phyloP scores from a whole-genome alignment of 768 basidiomycete species.

The Dioszegia crocea region DNA sequence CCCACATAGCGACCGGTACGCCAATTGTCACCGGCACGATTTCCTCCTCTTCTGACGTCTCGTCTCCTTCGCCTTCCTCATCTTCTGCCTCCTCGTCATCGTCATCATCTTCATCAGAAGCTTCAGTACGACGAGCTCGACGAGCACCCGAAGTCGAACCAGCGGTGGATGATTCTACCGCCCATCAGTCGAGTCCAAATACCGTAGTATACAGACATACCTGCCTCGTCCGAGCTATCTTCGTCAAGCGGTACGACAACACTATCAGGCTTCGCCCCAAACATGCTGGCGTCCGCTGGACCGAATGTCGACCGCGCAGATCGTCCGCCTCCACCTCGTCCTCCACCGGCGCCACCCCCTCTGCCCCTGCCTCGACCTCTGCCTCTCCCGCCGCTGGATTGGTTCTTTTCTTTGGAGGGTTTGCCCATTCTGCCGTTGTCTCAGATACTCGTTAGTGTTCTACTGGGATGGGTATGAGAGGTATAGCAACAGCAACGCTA shows the following conservation, averaged over 20 bases:
- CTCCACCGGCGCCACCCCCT: constrained; percentile 21
- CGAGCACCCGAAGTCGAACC: background rate
- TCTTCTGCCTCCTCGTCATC: constrained; percentile 45
- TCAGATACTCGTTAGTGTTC: background rate
- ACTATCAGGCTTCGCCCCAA: constrained; percentile 2
- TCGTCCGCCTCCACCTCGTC: constrained; percentile 17
- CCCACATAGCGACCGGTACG: constrained; percentile 95
- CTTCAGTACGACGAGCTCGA: background rate
- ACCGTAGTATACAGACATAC: background rate
- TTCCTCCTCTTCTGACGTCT: constrained; percentile 47
- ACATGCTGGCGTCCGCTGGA: constrained; percentile 8
- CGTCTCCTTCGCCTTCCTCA: constrained; percentile 45
- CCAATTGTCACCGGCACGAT: constrained; percentile 31
- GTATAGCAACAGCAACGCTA: too few relatives aligned
- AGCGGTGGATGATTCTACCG: background rate
- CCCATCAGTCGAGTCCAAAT: background rate
- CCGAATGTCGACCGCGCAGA: constrained; percentile 7
- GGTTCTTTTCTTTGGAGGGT: constrained; percentile 37
- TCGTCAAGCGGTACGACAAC: background rate
- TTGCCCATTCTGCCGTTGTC: constrained; percentile 32
- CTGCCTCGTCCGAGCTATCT: constrained; percentile 1
- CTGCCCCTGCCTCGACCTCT: constrained; percentile 26
- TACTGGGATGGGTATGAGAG: too few relatives aligned
- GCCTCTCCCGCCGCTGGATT: constrained; percentile 12
- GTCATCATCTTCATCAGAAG: background rate